phyloP scores from a whole-genome alignment of 108 stramenopile genomes.

The Cyclotella baltica region DNA sequence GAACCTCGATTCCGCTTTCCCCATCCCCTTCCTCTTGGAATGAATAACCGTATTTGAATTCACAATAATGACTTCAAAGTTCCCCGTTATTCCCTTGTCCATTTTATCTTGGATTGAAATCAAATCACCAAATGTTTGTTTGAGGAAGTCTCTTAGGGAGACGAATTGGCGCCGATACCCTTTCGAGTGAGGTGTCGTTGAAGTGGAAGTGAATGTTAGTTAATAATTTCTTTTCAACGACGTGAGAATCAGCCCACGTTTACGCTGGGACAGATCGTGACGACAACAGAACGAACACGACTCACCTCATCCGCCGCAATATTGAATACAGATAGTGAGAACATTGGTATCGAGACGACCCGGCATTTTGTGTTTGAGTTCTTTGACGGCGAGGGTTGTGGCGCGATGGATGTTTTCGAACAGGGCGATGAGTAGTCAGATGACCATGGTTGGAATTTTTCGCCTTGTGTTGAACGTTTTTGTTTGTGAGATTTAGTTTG shows the following conservation, averaged over 20 bases:
- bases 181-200: not conserved
- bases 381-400: no score
- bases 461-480: no score
- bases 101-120: conserved; percentile 45
- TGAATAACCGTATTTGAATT: conserved; percentile 56
- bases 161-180: conserved; percentile 37
- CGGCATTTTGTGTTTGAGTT: conserved; percentile 11
- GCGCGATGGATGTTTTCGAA: no score
- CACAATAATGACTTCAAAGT: conserved; percentile 59
- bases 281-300: not conserved
- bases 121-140: conserved; percentile 37
- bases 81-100: conserved; percentile 61
- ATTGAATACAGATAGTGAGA: conserved; percentile 39
- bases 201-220: not conserved
- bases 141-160: conserved; percentile 37
- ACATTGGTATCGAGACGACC: conserved; percentile 33
- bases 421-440: no score
- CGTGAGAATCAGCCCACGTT: not conserved
- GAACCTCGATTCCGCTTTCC: conserved; percentile 33
- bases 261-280: not conserved
- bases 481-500: no score
- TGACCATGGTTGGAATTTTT: no score
- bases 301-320: conserved; percentile 53
- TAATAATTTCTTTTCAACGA: not conserved
- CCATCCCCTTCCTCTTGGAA: conserved; percentile 52